These are phyloP conservation scores for Vitis hybrid DNA, from an alignment of 177 flowering plant species.

Conservation along the genomic window DNA sequence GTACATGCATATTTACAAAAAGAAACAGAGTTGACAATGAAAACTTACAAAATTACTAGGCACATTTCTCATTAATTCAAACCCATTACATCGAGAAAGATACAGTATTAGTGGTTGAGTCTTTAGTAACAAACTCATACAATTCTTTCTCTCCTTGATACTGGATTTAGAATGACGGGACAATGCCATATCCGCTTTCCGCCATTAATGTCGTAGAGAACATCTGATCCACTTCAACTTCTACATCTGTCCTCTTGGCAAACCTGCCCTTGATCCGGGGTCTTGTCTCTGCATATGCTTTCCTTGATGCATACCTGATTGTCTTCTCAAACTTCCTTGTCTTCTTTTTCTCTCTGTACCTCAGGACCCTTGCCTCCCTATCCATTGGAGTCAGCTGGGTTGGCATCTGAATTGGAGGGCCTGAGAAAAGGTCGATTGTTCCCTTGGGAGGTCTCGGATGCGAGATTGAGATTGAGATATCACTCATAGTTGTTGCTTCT, in stretches of 20 bases:
- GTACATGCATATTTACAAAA: slow-evolving; percentile 10
- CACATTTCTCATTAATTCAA: slow-evolving; percentile 11
- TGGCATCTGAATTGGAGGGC: slow-evolving; percentile 44
- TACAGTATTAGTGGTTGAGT: slow-evolving; percentile 9
- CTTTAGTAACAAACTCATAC: slow-evolving; percentile 6
- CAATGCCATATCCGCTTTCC: slow-evolving; percentile 55
- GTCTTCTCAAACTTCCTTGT: slow-evolving; percentile 80
- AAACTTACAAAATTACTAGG: slow-evolving; percentile 1
- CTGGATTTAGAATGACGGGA: slow-evolving; percentile 52
- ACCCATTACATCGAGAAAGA: slow-evolving; percentile 14
- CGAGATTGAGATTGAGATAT: slow-evolving; percentile 46
- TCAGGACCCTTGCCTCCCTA: slow-evolving; percentile 68
- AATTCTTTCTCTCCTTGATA: background rate
- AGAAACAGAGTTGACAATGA: background rate
- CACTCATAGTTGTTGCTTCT: slow-evolving; percentile 45
- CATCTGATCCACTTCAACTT: slow-evolving; percentile 60
- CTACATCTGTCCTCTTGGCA: slow-evolving; percentile 60
- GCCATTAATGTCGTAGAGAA: slow-evolving; percentile 46
- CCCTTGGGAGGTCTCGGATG: slow-evolving; percentile 55
- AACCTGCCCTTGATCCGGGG: slow-evolving; percentile 84
- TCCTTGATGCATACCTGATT: slow-evolving; percentile 85
- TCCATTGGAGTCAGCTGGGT: slow-evolving; percentile 63
- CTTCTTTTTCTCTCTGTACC: slow-evolving; percentile 79
- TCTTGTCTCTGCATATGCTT: slow-evolving; percentile 85
- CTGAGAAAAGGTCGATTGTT: slow-evolving; percentile 64